Percentiles rank a stretch among this genome's conserved stretches.
Evolutionary conservation across 2,329 filamentous ascomycete genomes (phyloP).

Genomic region (Eutypa lata): DNA sequence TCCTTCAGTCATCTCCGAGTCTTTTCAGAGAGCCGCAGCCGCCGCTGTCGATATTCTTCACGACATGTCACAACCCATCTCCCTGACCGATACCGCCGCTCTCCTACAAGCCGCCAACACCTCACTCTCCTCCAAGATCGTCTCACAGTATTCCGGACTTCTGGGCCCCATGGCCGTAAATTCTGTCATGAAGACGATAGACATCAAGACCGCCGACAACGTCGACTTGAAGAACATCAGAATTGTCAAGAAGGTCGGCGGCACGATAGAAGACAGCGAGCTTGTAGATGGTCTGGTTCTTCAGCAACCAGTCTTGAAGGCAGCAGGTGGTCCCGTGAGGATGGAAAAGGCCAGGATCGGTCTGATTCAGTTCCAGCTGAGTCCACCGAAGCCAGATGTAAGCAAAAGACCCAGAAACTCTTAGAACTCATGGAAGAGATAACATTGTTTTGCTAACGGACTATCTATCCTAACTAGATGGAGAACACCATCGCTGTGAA

Average conservation of each 20-base stretch:
- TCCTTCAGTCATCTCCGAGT: slow-evolving; percentile 94
- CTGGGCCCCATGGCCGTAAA: slow-evolving; percentile 98
- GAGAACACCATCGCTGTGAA: slow-evolving; percentile 99
- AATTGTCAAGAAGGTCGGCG: slow-evolving; percentile 95
- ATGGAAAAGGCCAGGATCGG: slow-evolving; percentile 98
- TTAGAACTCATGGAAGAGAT: background rate
- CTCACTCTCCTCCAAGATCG: slow-evolving; percentile 96
- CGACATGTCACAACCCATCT: slow-evolving; percentile 93
- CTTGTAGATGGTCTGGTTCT: slow-evolving; percentile 93
- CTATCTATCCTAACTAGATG: slow-evolving; percentile 60
- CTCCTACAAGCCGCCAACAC: slow-evolving; percentile 96
- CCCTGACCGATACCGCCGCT: slow-evolving; percentile 80
- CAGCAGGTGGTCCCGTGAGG: slow-evolving; percentile 80
- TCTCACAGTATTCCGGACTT: slow-evolving; percentile 92
- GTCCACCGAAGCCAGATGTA: slow-evolving; percentile 94
- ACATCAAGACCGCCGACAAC: slow-evolving; percentile 92
- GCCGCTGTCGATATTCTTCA: slow-evolving; percentile 87
- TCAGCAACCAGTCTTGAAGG: slow-evolving; percentile 90
- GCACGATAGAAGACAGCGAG: slow-evolving; percentile 97
- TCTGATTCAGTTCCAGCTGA: slow-evolving; percentile 97
- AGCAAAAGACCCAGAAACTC: slow-evolving; percentile 31
- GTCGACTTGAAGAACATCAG: slow-evolving; percentile 95
- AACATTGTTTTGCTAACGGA: background rate
- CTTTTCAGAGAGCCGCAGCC: slow-evolving; percentile 90
- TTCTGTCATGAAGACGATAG: slow-evolving; percentile 92